Evolutionary conservation across 2,329 filamentous ascomycete species (phyloP), one percentile per base, ranked within the genome.

Genomic region (Monilinia aucupariae): DNA sequence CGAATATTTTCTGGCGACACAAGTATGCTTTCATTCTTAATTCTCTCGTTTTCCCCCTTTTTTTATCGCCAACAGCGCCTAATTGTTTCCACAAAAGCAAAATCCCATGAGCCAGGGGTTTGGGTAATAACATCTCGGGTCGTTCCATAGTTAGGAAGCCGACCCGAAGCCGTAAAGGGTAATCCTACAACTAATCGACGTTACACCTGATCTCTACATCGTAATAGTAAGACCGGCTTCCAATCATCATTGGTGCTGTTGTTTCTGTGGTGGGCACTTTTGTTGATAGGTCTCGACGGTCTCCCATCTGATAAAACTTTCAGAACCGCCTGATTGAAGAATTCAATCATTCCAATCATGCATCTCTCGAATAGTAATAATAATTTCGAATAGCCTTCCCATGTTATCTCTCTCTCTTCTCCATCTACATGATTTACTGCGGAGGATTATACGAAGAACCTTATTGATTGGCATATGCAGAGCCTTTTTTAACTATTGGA

Each of bases 81-180:
- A 63, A n/a, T 48, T 37, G 34, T 61, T 61, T 61, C 49, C n/a
- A 43, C 34, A 17, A 43, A 47, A 56, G 34, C 12, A 30, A 47
- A 61, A 53, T 63, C 62, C 67, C 68, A 59, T 64, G 49, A 66
- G 66, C 67, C 66, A 67, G 68, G 69, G 64, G 50, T 68, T 61
- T 54, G 67, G 68, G 62, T 64, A 68, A 69, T 69, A 68, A 59
- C 59, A 59, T 65, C 64, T 68, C 68, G 68, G 68, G 65, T 68
- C 66, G 69, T 68, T 62, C 65, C 67, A 66, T 64, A 61, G n/a
- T 9, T 15, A 55, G 39, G 30, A 55, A 61, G 59, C 59, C 59
- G 50, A 61, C 27, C 59, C 50, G 49, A 9, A 39, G 39, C 39
- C 55, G 27, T n/a, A 61, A 34, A 52, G 48, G 37, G 58, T 22